A percentile compares a stretch with the other conserved stretches of the same genome.
These are phyloP conservation scores for Globisporangium nagaii DNA, from an alignment of 352 stramenopile genomes.

Conservation along the genomic window DNA sequence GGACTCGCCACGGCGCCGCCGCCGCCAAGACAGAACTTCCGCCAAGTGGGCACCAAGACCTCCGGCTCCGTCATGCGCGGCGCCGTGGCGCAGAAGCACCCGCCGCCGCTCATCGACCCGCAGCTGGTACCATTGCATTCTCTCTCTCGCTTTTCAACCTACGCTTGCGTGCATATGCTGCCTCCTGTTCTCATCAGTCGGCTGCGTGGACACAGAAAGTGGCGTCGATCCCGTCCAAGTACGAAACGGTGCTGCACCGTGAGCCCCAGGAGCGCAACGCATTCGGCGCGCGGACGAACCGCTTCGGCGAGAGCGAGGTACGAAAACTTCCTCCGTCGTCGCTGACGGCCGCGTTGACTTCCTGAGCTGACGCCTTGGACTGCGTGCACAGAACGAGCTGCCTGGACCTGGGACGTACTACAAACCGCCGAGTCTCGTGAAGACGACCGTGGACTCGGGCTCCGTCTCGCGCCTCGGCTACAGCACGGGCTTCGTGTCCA, in stretches of 20 bases:
- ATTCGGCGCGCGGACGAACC: conserved; percentile 60
- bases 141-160: no score
- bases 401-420: conserved; percentile 70
- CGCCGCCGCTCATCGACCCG: conserved; percentile 8
- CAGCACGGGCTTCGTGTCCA: conserved; percentile 74
- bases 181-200: no score
- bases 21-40: conserved; percentile 39
- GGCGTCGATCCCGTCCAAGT: conserved; percentile 77
- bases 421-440: conserved; percentile 51
- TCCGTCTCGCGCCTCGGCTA: conserved; percentile 72
- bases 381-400: conserved; percentile 50
- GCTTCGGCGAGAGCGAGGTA: conserved; percentile 62
- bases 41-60: conserved; percentile 50
- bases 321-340: no score
- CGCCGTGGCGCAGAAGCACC: conserved; percentile 4
- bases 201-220: conserved; percentile 26
- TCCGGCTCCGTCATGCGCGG: conserved; percentile 27
- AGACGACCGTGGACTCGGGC: conserved; percentile 54
- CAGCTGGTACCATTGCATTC: conserved; percentile 21
- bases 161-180: no score
- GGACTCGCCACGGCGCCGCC: conserved; percentile 3
- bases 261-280: conserved; percentile 53
- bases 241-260: conserved; percentile 64
- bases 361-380: no score
- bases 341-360: no score